Conservation (phyloP, 768 basidiomycete genomes). For the Mycena leptocephala region DNA sequence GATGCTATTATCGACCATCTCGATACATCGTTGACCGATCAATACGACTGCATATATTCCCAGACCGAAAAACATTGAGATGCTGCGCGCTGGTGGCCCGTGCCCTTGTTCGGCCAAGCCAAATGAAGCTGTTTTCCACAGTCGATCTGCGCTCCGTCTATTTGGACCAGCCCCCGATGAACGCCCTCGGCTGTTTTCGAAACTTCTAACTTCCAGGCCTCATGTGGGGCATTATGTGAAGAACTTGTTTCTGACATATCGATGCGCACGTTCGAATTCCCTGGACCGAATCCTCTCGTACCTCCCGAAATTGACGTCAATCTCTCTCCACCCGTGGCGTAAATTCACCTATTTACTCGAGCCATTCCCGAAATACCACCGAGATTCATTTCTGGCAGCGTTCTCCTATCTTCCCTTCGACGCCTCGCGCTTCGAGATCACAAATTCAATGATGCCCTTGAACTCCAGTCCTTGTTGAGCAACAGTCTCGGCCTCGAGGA, state of each 20-base stretch:
- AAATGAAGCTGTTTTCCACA: not conserved
- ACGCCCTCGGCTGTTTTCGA: not conserved
- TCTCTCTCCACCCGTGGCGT: not conserved
- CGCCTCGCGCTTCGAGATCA: not conserved
- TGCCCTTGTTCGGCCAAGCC: slow-evolving; percentile 4
- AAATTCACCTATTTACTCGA: not conserved
- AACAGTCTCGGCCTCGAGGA: not conserved
- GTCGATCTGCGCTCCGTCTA: not conserved
- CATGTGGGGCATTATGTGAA: not conserved
- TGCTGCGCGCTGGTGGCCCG: not conserved
- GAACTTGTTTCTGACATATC: not conserved
- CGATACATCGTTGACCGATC: not conserved
- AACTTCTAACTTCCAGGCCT: not conserved
- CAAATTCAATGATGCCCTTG: not conserved
- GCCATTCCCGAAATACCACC: not conserved
- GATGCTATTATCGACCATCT: not conserved
- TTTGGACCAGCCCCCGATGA: not conserved
- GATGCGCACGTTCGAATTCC: not conserved
- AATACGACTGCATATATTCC: not conserved
- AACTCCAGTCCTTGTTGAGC: not conserved
- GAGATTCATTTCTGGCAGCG: not conserved
- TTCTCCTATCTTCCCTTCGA: not conserved
- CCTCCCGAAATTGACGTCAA: not conserved
- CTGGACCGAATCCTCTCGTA: not conserved
- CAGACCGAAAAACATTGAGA: not conserved